phyloP scores from a whole-genome alignment of 1,284 basidiomycete species.

The Apiotrichum laibachii region DNA sequence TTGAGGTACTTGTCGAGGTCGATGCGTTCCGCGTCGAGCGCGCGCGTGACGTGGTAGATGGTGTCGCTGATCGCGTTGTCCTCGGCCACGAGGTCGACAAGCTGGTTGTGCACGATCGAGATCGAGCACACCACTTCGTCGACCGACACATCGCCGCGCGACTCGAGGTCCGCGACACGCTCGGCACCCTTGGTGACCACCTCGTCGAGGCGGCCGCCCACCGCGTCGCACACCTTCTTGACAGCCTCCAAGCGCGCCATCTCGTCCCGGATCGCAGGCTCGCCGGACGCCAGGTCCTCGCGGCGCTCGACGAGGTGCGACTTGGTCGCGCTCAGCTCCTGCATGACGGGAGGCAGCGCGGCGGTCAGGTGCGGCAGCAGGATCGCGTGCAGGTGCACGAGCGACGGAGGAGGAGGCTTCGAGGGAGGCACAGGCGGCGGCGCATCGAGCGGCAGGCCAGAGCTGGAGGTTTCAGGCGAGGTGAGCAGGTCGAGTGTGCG shows the following conservation, averaged over 20 bases:
- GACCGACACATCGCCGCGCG: constrained; percentile 60
- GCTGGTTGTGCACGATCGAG: constrained; percentile 94
- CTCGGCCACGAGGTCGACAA: constrained; percentile 94
- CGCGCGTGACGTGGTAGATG: constrained; percentile 92
- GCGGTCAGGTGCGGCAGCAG: constrained; percentile 72
- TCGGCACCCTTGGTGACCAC: constrained; percentile 65
- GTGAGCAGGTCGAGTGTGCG: constrained; percentile 29
- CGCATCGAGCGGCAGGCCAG: constrained; percentile 44
- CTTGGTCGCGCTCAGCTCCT: constrained; percentile 66
- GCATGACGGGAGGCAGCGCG: constrained; percentile 65
- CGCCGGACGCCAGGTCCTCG: constrained; percentile 78
- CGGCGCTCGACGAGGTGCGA: constrained; percentile 75
- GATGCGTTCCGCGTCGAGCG: constrained; percentile 84
- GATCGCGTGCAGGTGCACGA: constrained; percentile 76
- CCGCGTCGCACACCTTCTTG: constrained; percentile 80
- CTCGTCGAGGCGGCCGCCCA: constrained; percentile 64
- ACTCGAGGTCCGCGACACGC: constrained; percentile 66
- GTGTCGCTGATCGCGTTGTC: constrained; percentile 98
- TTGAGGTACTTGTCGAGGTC: constrained; percentile 89
- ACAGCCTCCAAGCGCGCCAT: constrained; percentile 93
- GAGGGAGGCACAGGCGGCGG: constrained; percentile 74
- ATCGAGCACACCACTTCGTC: constrained; percentile 93
- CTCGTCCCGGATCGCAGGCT: constrained; percentile 91
- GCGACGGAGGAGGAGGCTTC: constrained; percentile 69
- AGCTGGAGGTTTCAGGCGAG: constrained; percentile 36